phyloP scores from a whole-genome alignment of 805 yeast genomes.

The Cyberlindnera saturnus region DNA sequence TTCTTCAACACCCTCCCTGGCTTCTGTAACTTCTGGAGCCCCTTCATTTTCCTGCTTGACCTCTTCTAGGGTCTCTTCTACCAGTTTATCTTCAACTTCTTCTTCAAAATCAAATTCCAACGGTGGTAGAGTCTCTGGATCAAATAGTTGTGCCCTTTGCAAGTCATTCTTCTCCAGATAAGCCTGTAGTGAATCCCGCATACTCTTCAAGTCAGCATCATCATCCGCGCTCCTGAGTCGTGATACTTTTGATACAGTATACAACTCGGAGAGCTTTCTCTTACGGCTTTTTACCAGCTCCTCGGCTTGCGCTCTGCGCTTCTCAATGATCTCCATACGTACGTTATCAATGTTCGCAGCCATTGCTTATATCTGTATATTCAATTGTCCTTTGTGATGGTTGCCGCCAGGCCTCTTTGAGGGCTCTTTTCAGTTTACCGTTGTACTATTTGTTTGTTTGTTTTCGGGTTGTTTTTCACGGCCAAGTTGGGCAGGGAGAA shows the following conservation, averaged over 20 bases:
- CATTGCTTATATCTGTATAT: slow-evolving; percentile 5
- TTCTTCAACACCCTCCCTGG: not conserved
- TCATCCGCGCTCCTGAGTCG: slow-evolving; percentile 33
- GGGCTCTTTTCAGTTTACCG: no score
- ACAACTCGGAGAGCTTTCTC: slow-evolving; percentile 54
- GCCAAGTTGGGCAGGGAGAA: no score
- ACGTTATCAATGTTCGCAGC: slow-evolving; percentile 20
- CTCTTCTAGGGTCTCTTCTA: not conserved
- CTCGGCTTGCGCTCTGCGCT: slow-evolving; percentile 29
- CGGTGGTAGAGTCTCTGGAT: slow-evolving; percentile 21
- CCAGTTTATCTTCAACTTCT: not conserved
- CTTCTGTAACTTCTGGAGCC: not conserved
- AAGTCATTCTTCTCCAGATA: slow-evolving; percentile 50
- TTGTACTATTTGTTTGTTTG: no score
- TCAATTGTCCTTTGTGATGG: not conserved
- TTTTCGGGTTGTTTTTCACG: no score
- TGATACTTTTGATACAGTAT: slow-evolving; percentile 50
- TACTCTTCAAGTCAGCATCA: slow-evolving; percentile 28
- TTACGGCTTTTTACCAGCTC: slow-evolving; percentile 46
- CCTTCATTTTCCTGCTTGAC: not conserved
- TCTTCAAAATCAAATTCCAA: slow-evolving; percentile 7
- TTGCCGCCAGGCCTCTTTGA: not conserved
- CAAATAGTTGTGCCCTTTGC: slow-evolving; percentile 38
- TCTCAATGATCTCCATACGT: slow-evolving; percentile 40
- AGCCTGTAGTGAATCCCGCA: slow-evolving; percentile 33